Base-by-base conservation (phyloP, 305 asterid species). In the Rubia occidens region DNA sequence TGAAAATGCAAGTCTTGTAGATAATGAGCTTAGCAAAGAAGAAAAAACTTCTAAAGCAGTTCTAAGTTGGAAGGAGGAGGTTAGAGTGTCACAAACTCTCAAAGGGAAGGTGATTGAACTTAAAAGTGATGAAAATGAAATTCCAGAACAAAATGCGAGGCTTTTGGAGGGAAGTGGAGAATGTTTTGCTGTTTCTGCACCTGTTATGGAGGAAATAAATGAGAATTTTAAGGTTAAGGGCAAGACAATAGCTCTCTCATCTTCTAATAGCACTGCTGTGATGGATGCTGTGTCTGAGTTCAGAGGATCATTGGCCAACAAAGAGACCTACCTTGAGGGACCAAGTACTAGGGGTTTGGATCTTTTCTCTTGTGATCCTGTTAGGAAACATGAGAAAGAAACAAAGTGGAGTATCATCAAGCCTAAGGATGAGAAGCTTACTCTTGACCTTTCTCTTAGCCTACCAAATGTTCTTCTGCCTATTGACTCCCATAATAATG, bases 381-480 rank as follows among this genome's bases (percentile, higher is more conserved):
- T 85, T 29, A 91, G 81, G 74, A 89, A 83, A 84, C 72, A 78
- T 29, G 95, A 95, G 76, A 83, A 80, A 71, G 83, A 78, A 65
- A 86, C 88, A 72, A 79, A 79, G 63, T 75, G 74, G 64, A 78
- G 78, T 64, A 75, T 72, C 47, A 75, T 67, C 82, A 82, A 82
- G 85, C 78, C 83, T 49, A 86, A 86, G 72, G 96, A 88, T 78
- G 96, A 91, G 72, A 95, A 85, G 74, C 72, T 89, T 78, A 85
- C 97, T 63, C 97, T 93, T 79, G 97, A 95, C 24, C 96, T 95
- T 42, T 95, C 98, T 65, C 98, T 95, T 81, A 88, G 99, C 90
- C 85, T 95, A 82, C 99, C 99, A 58, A 91, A 85, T 79, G 92
- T 95, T 53, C 76, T 91, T 74, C 75, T 89, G 76, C 97, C 99